phyloP scores from a whole-genome alignment of 2,329 filamentous ascomycete species.

The Aspergillus luchuensis region DNA sequence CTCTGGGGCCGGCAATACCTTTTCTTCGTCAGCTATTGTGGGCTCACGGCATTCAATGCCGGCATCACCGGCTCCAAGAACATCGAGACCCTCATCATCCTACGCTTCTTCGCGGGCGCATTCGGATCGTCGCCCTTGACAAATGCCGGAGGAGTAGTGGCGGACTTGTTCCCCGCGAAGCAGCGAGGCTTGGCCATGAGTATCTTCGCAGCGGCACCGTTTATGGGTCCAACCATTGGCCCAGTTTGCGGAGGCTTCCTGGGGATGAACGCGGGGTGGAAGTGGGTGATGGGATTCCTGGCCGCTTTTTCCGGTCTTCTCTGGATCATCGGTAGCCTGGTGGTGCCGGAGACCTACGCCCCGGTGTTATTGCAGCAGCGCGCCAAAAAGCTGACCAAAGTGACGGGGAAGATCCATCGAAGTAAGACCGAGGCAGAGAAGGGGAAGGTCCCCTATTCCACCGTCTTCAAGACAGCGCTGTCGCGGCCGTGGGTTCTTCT shows the following conservation, averaged over 20 bases:
- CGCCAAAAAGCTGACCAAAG: not conserved
- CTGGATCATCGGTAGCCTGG: slow-evolving; percentile 36
- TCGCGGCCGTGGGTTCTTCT: not conserved
- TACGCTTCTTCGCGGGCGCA: slow-evolving; percentile 64
- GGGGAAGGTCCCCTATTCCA: not conserved
- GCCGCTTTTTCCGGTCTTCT: slow-evolving; percentile 62
- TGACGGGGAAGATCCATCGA: not conserved
- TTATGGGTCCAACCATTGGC: slow-evolving; percentile 63
- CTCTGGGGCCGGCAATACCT: slow-evolving; percentile 37
- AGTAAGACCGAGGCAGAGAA: not conserved
- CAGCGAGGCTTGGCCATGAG: slow-evolving; percentile 59
- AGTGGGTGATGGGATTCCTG: slow-evolving; percentile 65
- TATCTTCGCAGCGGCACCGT: slow-evolving; percentile 66
- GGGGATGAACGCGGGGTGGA: slow-evolving; percentile 62
- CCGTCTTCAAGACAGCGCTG: not conserved
- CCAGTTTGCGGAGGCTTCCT: slow-evolving; percentile 68
- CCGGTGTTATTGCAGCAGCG: not conserved
- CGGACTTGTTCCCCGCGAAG: slow-evolving; percentile 56
- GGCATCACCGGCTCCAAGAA: slow-evolving; percentile 53
- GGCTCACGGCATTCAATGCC: slow-evolving; percentile 63
- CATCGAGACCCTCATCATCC: slow-evolving; percentile 60
- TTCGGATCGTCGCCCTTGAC: slow-evolving; percentile 62
- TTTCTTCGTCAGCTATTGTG: slow-evolving; percentile 30
- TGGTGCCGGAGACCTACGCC: slow-evolving; percentile 1
- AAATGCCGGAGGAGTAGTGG: slow-evolving; percentile 60